A percentile compares a stretch with the other conserved stretches of the same genome.
These are phyloP conservation scores for Fusarium austroafricanum DNA, from an alignment of 2,329 filamentous ascomycete species.

Conservation along the genomic window DNA sequence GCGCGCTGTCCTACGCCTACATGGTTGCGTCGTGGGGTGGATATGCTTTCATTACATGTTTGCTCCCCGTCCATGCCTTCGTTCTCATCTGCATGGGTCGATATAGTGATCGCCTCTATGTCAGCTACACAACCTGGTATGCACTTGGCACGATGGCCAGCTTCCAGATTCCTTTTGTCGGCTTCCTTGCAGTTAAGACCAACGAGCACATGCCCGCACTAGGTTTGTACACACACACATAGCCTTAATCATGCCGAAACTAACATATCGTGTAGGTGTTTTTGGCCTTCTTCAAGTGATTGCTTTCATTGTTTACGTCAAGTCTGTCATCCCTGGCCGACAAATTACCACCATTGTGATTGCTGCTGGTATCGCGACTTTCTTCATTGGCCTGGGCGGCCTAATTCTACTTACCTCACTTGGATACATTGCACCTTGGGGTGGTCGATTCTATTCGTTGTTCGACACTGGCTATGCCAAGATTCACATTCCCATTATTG, in stretches of 20 bases:
- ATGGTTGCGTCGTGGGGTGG: slow-evolving; percentile 99
- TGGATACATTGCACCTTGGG: slow-evolving; percentile 96
- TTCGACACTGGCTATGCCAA: slow-evolving; percentile 99
- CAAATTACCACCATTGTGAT: slow-evolving; percentile 94
- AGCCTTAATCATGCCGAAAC: neutral
- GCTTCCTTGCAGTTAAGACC: slow-evolving; percentile 94
- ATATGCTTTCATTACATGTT: slow-evolving; percentile 98
- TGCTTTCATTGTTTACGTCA: slow-evolving; percentile 90
- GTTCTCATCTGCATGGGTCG: slow-evolving; percentile 96
- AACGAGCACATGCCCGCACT: slow-evolving; percentile 99
- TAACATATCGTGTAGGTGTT: slow-evolving; percentile 69
- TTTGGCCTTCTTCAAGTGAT: slow-evolving; percentile 96
- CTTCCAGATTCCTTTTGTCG: slow-evolving; percentile 99
- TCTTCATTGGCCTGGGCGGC: slow-evolving; percentile 77
- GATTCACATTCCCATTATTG: slow-evolving; percentile 99
- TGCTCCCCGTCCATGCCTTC: slow-evolving; percentile 93
- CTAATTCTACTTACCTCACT: slow-evolving; percentile 89
- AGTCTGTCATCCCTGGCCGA: slow-evolving; percentile 86
- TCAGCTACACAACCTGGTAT: slow-evolving; percentile 98
- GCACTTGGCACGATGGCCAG: slow-evolving; percentile 93
- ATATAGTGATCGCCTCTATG: slow-evolving; percentile 93
- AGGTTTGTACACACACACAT: slow-evolving; percentile 61
- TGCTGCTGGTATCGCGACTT: slow-evolving; percentile 78
- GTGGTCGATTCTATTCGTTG: slow-evolving; percentile 97
- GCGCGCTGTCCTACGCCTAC: slow-evolving; percentile 98